Evolutionary conservation across 805 yeast species (phyloP).

Genomic region (Yamadazyma endophytica): DNA sequence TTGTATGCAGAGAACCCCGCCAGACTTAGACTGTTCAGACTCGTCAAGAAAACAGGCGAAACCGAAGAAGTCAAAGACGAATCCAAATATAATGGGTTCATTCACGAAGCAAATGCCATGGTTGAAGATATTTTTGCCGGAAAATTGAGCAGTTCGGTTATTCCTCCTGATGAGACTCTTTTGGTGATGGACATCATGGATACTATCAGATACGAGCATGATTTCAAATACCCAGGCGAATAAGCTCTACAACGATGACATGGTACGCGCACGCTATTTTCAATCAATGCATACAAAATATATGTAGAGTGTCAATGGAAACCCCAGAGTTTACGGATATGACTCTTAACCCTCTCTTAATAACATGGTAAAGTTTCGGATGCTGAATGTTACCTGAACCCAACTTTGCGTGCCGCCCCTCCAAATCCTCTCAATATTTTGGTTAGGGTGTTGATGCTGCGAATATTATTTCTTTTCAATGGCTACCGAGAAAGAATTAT

Average conservation of each 20-base stretch:
- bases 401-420: too few relatives aligned
- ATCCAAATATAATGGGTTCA: constrained; percentile 44
- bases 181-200: constrained; percentile 49
- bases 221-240: constrained; percentile 42
- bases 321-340: too few relatives aligned
- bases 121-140: constrained; percentile 43
- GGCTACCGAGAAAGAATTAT: constrained; percentile 28
- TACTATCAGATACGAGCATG: constrained; percentile 38
- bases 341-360: too few relatives aligned
- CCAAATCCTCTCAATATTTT: too few relatives aligned
- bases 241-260: too few relatives aligned
- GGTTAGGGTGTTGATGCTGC: too few relatives aligned
- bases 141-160: constrained; percentile 26
- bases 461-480: too few relatives aligned
- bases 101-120: constrained; percentile 53
- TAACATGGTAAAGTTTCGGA: too few relatives aligned
- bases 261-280: too few relatives aligned
- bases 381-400: too few relatives aligned
- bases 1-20: constrained; percentile 30
- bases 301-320: too few relatives aligned
- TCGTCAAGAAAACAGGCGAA: constrained; percentile 25
- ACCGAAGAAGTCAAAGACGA: constrained; percentile 27
- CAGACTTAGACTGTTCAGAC: constrained; percentile 20
- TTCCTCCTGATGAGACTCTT: constrained; percentile 45
- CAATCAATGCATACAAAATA: too few relatives aligned